A percentile compares a stretch with the other conserved stretches of the same genome.
phyloP scores from a whole-genome alignment of 2,329 filamentous ascomycete genomes.

The Volutella citrinella region DNA sequence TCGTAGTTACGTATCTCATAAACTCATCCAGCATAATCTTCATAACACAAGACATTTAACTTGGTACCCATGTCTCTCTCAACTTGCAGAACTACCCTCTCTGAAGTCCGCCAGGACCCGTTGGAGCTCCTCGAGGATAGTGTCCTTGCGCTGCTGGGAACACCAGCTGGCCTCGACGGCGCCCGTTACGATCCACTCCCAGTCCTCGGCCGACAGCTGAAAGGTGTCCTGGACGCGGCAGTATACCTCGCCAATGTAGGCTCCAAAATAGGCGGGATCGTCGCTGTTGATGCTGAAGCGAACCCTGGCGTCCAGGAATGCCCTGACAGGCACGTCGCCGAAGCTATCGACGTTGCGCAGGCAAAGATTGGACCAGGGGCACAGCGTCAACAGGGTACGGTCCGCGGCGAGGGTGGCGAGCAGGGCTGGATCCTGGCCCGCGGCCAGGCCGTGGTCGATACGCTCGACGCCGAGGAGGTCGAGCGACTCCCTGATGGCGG shows the following conservation, averaged over 20 bases:
- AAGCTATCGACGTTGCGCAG: conserved; percentile 25
- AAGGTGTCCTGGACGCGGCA: conserved; percentile 73
- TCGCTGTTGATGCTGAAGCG: conserved; percentile 72
- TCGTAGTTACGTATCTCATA: no score
- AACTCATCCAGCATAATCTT: no score
- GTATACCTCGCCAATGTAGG: conserved; percentile 70
- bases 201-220: conserved; percentile 59
- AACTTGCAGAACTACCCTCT: no score
- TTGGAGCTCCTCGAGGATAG: conserved; percentile 48
- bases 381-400: conserved; percentile 64
- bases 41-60: no score
- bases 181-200: conserved; percentile 60
- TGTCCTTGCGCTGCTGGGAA: conserved; percentile 56
- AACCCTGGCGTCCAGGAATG: conserved; percentile 61
- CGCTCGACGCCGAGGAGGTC: conserved; percentile 59
- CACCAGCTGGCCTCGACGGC: conserved; percentile 71
- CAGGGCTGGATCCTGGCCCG: conserved; percentile 58
- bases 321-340: conserved; percentile 51
- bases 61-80: no score
- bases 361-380: conserved; percentile 68
- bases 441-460: conserved; percentile 72
- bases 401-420: conserved; percentile 55
- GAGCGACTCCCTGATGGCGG: conserved; percentile 63
- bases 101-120: conserved; percentile 18
- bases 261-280: conserved; percentile 73